These are phyloP conservation scores for Herpotrichia juniperi DNA, from an alignment of 2,329 filamentous ascomycete species.

Conservation along the genomic window DNA sequence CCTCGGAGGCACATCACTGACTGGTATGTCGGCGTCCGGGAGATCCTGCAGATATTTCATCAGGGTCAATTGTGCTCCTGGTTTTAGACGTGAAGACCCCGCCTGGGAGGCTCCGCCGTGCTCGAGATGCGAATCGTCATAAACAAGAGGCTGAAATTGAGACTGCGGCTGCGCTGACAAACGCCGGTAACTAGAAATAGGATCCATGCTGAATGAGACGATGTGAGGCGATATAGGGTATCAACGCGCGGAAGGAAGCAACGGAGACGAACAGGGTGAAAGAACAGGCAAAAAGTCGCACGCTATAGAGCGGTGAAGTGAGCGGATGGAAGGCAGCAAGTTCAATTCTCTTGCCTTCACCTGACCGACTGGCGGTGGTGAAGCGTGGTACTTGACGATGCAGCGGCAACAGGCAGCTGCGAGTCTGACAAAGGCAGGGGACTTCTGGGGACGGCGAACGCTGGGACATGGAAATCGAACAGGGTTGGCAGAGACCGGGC, in stretches of 20 bases:
- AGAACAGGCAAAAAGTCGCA: constrained; percentile 4
- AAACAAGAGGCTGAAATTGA: constrained; percentile 21
- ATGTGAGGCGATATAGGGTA: constrained; percentile 13
- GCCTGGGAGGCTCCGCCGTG: constrained; percentile 23
- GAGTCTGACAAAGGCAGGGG: constrained; percentile 26
- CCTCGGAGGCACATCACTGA: constrained; percentile 43
- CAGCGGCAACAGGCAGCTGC: constrained; percentile 22
- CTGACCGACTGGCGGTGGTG: constrained; percentile 34
- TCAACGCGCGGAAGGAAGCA: constrained; percentile 4
- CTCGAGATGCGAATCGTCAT: constrained; percentile 19
- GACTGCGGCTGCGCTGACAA: constrained; percentile 25
- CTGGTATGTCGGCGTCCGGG: constrained; percentile 47
- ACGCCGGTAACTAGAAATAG: constrained; percentile 29
- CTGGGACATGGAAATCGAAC: constrained; percentile 13
- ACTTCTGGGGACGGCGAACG: constrained; percentile 20
- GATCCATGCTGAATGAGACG: constrained; percentile 34
- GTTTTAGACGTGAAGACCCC: constrained; percentile 40
- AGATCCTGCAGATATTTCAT: constrained; percentile 52
- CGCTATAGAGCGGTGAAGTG: neutral
- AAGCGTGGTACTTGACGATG: constrained; percentile 27
- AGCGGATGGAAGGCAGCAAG: constrained; percentile 1
- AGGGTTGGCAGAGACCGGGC: constrained; percentile 22
- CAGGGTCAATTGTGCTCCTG: constrained; percentile 50
- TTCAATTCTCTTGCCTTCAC: constrained; percentile 18
- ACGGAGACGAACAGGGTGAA: neutral